phyloP scores from a whole-genome alignment of 2,329 filamentous ascomycete genomes.

The Botrytis hyacinthi region DNA sequence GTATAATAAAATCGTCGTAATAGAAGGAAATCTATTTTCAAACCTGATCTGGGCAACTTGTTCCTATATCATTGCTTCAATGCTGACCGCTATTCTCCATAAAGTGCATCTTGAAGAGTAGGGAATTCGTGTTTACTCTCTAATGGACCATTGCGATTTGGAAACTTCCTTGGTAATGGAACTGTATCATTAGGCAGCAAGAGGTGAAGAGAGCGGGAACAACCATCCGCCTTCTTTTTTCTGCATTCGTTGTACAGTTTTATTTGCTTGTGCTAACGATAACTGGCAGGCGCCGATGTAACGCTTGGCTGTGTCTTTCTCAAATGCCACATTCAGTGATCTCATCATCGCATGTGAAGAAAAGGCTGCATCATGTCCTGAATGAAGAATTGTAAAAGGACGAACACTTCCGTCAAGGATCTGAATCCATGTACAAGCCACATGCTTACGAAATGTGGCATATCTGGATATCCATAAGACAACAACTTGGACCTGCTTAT shows the following conservation, averaged over 20 bases:
- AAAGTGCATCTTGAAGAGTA: neutral
- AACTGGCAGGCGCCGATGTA: slow-evolving; percentile 6
- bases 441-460: neutral
- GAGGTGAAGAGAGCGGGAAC: neutral
- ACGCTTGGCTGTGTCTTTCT: slow-evolving; percentile 1
- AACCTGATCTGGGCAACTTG: slow-evolving; percentile 19
- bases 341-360: slow-evolving; percentile 6
- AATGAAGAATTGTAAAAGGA: neutral
- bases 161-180: neutral
- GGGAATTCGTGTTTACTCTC: neutral
- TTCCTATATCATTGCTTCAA: slow-evolving; percentile 19
- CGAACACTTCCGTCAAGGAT: neutral
- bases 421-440: neutral
- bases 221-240: slow-evolving; percentile 9
- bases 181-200: slow-evolving; percentile 16
- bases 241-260: neutral
- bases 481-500: neutral
- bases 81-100: neutral
- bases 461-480: neutral
- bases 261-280: neutral
- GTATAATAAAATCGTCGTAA: neutral
- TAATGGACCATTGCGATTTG: neutral
- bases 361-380: neutral
- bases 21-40: slow-evolving; percentile 15
- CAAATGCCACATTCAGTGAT: neutral